Conservation (phyloP, 139 green algal species). For the Chlorella sp. region DNA sequence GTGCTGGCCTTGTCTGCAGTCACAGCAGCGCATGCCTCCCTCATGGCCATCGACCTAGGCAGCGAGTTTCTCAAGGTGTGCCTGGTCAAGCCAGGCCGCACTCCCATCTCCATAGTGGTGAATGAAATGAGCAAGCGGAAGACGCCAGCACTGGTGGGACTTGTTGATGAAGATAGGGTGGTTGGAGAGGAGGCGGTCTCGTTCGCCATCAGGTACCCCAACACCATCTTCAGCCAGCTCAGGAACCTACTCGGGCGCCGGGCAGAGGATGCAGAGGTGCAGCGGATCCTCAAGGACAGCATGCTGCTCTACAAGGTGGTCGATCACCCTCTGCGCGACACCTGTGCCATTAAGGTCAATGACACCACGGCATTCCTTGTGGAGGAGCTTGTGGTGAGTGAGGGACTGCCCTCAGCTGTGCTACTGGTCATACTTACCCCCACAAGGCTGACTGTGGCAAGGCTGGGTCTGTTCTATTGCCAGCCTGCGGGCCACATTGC, state of each 20-base stretch:
- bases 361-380: slow-evolving; percentile 34
- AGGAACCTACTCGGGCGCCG: slow-evolving; percentile 75
- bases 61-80: slow-evolving; percentile 90
- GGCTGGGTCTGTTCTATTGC: too few relatives aligned
- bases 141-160: slow-evolving; percentile 78
- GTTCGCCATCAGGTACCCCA: slow-evolving; percentile 66
- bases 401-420: background rate
- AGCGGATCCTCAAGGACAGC: slow-evolving; percentile 36
- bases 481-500: too few relatives aligned
- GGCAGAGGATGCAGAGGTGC: slow-evolving; percentile 37
- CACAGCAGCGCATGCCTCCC: too few relatives aligned
- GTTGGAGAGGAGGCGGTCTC: slow-evolving; percentile 87
- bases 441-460: too few relatives aligned
- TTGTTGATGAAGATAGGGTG: slow-evolving; percentile 75
- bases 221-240: slow-evolving; percentile 57
- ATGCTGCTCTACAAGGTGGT: slow-evolving; percentile 70
- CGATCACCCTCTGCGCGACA: slow-evolving; percentile 41
- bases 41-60: slow-evolving; percentile 89
- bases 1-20: too few relatives aligned
- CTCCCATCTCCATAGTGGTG: slow-evolving; percentile 80
- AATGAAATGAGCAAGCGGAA: slow-evolving; percentile 97
- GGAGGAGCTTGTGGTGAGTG: slow-evolving; percentile 84
- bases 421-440: too few relatives aligned
- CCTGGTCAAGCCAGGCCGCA: slow-evolving; percentile 77
- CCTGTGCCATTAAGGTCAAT: slow-evolving; percentile 39